phyloP scores from a whole-genome alignment of 2,329 filamentous ascomycete genomes.

The Exophiala aquamarina region DNA sequence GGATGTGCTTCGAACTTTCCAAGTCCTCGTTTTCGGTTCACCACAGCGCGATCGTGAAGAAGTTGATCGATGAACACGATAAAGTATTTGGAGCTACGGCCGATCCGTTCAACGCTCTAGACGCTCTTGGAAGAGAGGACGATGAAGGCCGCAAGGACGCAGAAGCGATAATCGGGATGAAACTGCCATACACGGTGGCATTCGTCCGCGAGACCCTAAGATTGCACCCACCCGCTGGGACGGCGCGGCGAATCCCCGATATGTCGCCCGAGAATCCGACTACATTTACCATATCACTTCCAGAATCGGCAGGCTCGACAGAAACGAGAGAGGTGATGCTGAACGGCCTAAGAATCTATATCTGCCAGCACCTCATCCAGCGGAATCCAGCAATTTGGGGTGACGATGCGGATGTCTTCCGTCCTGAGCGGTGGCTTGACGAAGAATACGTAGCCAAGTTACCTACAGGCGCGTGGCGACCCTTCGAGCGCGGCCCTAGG shows the following conservation, averaged over 20 bases:
- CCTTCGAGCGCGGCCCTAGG: conserved; percentile 56
- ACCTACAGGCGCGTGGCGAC: conserved; percentile 50
- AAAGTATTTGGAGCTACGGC: conserved; percentile 47
- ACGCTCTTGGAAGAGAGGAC: conserved; percentile 13
- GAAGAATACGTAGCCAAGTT: conserved; percentile 24
- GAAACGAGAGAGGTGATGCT: conserved; percentile 18
- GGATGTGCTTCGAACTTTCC: conserved; percentile 23
- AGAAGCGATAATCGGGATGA: conserved; percentile 48
- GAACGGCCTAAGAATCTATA: conserved; percentile 25
- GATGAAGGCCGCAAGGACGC: conserved; percentile 36
- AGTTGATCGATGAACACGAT: conserved; percentile 53
- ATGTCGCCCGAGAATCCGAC: conserved; percentile 9
- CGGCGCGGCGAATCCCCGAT: conserved; percentile 14
- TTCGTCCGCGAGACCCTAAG: conserved; percentile 41
- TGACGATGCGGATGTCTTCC: conserved; percentile 43
- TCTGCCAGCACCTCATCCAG: conserved; percentile 30
- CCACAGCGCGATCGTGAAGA: conserved; percentile 32
- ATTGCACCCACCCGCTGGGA: conserved; percentile 31
- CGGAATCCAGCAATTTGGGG: conserved; percentile 46
- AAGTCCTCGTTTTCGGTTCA: conserved; percentile 17
- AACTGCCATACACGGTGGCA: conserved; percentile 50
- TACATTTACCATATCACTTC: conserved; percentile 5
- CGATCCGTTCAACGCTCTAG: conserved; percentile 21
- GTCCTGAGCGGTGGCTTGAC: conserved; percentile 50
- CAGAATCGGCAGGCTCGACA: conserved; percentile 12